phyloP scores from a whole-genome alignment of 2,329 filamentous ascomycete species.

The Aspergillus sergii region DNA sequence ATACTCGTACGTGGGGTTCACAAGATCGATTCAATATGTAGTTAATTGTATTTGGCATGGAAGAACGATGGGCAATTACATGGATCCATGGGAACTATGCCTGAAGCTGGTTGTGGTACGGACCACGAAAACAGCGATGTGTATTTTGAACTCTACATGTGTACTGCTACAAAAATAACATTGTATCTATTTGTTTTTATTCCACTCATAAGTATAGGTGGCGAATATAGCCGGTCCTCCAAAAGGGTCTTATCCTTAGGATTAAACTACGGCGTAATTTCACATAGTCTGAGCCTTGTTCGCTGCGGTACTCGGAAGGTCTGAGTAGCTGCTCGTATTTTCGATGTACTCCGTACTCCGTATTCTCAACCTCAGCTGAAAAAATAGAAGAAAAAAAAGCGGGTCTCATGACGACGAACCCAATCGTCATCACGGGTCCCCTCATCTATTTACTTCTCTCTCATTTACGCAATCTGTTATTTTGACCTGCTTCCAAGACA shows the following conservation, averaged over 20 bases:
- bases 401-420: slow-evolving; percentile 4
- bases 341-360: background rate
- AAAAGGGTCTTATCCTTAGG: background rate
- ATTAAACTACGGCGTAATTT: background rate
- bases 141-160: background rate
- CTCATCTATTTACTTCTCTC: background rate
- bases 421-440: slow-evolving; percentile 5
- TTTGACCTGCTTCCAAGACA: background rate
- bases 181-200: background rate
- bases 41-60: background rate
- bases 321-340: background rate
- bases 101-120: background rate
- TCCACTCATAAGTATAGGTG: background rate
- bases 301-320: background rate
- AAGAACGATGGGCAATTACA: background rate
- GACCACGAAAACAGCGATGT: background rate
- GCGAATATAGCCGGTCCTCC: background rate
- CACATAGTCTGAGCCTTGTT: background rate
- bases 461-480: background rate
- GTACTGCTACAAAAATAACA: background rate
- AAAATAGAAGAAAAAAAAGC: background rate
- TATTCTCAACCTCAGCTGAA: background rate
- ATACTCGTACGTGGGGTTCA: background rate
- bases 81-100: background rate
- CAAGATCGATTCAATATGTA: background rate